Percentiles rank a stretch among this genome's conserved stretches.
phyloP scores from a whole-genome alignment of 139 green algal species.

The Closterium sp. region DNA sequence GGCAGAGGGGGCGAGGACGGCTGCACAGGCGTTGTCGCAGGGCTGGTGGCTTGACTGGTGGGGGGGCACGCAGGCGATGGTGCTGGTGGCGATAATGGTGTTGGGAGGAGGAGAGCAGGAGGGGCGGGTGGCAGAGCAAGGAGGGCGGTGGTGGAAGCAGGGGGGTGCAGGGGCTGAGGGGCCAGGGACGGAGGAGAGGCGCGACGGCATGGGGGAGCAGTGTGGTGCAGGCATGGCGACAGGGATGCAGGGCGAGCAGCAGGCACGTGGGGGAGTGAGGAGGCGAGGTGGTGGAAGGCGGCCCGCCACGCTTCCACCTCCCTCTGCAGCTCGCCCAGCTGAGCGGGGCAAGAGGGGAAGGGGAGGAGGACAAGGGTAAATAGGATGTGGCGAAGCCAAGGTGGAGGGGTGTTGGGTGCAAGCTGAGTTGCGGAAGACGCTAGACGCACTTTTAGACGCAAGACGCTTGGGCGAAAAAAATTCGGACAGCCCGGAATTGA shows the following conservation, averaged over 20 bases:
- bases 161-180: background rate
- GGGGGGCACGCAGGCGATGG: background rate
- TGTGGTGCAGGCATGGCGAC: background rate
- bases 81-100: background rate
- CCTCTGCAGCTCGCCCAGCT: background rate
- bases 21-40: background rate
- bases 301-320: background rate
- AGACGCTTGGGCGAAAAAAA: too few species aligned
- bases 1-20: background rate
- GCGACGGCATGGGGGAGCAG: background rate
- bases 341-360: background rate
- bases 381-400: background rate
- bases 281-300: background rate
- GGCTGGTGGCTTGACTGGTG: background rate
- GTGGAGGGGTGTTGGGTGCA: background rate
- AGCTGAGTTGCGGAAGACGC: too few species aligned
- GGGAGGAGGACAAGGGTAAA: background rate
- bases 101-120: background rate
- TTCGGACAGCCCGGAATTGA: too few species aligned
- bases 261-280: background rate
- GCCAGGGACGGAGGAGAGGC: background rate
- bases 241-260: background rate
- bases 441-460: too few species aligned
- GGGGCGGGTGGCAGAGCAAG: background rate
- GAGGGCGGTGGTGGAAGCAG: background rate